Percentiles rank a stretch among this genome's conserved stretches.
Evolutionary conservation across 108 stramenopile species (phyloP).

Genomic region (Nannochloropsis salina): DNA sequence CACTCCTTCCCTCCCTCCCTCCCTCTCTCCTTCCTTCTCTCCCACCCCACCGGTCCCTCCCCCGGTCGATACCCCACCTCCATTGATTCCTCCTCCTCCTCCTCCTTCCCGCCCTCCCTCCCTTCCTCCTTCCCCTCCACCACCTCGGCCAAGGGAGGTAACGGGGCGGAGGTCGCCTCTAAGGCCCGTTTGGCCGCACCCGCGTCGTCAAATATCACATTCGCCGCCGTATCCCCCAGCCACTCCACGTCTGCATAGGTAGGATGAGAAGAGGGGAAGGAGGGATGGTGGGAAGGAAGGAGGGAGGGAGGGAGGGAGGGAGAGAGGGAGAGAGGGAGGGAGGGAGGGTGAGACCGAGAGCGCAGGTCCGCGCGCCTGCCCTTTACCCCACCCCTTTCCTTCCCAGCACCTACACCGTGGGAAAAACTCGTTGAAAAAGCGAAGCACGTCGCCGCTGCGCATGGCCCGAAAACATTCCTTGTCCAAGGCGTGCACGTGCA

Average conservation of each 20-base stretch:
- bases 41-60: neutral
- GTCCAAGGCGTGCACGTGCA: neutral
- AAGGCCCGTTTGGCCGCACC: neutral
- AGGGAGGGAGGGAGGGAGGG: too few relatives aligned
- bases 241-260: neutral
- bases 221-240: neutral
- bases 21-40: neutral
- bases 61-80: neutral
- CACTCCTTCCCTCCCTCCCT: neutral
- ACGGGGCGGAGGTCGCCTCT: neutral
- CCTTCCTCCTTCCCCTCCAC: neutral
- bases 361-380: neutral
- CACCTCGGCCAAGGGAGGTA: neutral
- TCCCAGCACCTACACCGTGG: conserved; percentile 3
- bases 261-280: too few relatives aligned
- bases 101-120: neutral
- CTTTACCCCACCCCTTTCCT: neutral
- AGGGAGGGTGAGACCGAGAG: neutral
- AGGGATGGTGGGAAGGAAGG: too few relatives aligned
- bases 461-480: neutral
- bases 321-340: neutral
- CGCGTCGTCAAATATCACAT: neutral
- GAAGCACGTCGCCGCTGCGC: neutral
- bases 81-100: neutral
- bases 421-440: neutral